A percentile compares a stretch with the other conserved stretches of the same genome.
phyloP scores from a whole-genome alignment of 176 grass and related monocot species.

The Oryza nivara region DNA sequence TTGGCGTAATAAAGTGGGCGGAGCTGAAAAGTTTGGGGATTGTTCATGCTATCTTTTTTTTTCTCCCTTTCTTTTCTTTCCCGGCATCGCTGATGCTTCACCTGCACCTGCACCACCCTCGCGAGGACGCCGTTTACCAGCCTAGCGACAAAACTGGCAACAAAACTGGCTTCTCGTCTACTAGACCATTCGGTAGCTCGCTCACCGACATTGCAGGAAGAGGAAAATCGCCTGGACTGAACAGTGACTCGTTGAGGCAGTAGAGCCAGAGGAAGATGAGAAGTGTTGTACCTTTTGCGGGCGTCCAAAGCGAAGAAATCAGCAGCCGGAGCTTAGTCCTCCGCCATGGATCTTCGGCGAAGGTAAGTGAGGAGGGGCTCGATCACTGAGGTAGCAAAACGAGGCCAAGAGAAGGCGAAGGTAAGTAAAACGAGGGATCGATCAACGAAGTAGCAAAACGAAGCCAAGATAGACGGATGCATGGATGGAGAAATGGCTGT shows the following conservation, averaged over 20 bases:
- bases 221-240: background rate
- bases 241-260: background rate
- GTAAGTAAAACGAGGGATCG: background rate
- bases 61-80: background rate
- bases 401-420: background rate
- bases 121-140: background rate
- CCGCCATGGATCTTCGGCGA: constrained; percentile 31
- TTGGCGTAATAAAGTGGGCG: background rate
- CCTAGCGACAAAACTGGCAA: background rate
- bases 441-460: background rate
- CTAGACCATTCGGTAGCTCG: background rate
- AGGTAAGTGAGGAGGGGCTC: background rate
- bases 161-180: background rate
- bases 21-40: constrained; percentile 3
- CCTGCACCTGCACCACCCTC: background rate
- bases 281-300: constrained; percentile 37
- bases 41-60: constrained; percentile 1
- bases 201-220: background rate
- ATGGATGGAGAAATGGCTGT: background rate
- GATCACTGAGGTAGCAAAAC: background rate
- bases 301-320: background rate
- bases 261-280: background rate
- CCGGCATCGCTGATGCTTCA: background rate
- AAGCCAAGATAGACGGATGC: background rate
- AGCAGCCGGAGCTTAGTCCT: background rate